A percentile compares a stretch with the other conserved stretches of the same genome.
Evolutionary conservation across 306 rosid genomes (phyloP).

Genomic region (Arachis stenosperma): DNA sequence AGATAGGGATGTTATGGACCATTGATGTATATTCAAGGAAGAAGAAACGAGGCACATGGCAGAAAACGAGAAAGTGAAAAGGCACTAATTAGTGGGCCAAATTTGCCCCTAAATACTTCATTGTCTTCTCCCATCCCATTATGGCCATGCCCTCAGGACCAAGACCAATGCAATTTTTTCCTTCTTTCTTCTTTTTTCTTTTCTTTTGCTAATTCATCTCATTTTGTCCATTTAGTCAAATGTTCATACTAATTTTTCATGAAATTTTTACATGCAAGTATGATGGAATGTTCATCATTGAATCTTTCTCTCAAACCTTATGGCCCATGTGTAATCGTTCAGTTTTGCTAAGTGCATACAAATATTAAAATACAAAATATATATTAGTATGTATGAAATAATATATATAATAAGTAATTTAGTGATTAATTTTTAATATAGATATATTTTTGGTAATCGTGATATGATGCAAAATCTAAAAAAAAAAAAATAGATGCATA

Average conservation of each 20-base stretch:
- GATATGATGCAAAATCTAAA: no score
- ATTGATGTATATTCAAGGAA: constrained; percentile 16
- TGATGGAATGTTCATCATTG: constrained; percentile 31
- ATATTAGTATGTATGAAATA: no score
- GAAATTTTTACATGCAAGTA: neutral
- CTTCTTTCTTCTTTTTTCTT: neutral
- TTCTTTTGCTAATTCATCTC: constrained; percentile 22
- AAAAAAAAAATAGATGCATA: no score
- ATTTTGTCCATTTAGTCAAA: constrained; percentile 32
- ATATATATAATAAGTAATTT: no score
- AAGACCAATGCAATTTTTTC: constrained; percentile 31
- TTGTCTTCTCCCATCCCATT: constrained; percentile 39
- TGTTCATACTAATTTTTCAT: constrained; percentile 35
- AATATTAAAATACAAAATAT: no score
- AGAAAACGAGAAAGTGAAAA: constrained; percentile 49
- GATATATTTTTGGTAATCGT: no score
- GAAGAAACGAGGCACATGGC: constrained; percentile 49
- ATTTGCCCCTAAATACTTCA: neutral
- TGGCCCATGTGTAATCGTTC: constrained; percentile 2
- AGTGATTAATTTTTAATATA: no score
- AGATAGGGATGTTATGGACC: constrained; percentile 31
- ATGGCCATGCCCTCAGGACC: constrained; percentile 41
- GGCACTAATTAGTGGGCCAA: constrained; percentile 64
- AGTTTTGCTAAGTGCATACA: no score
- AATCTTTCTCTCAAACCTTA: constrained; percentile 25